Base-by-base conservation (phyloP, 257 asterid genomes). In the Plantago major region DNA sequence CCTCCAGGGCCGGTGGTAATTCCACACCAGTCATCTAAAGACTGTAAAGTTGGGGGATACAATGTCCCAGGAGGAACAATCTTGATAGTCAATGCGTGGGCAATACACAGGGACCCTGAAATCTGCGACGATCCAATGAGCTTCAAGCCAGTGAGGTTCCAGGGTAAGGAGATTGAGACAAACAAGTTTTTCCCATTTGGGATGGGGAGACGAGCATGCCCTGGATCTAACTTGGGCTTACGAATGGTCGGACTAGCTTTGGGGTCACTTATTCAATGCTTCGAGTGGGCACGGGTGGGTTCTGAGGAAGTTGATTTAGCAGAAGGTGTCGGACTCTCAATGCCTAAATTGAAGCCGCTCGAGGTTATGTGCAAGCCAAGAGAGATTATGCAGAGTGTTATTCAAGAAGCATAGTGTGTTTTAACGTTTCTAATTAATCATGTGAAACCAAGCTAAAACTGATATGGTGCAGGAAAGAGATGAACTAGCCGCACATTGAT, bases 311-410 rank as follows among this genome's bases (percentile, higher is more conserved):
- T 62, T n/a, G 76, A 73, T 63, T 66, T 77, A 33, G 44, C 28
- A 1, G 82, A 77, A 62, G 75, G 81, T 2, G 1, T 12, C 0
- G 78, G 81, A 44, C 26, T 76, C 2, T 64, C 78, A 7, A 71
- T 71, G 71, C 81, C 77, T 17, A 75, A 53, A 63, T 47, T 71
- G 66, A 44, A 42, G 45, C 76, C 80, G 3, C 47, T 75, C 4
- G 69, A 67, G 60, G 74, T 43, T 12, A 58, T 71, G 50, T 75
- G 69, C 49, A 67, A 16, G 46, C 62, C 80, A 6, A 58, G 63
- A 19, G 44, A 63, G 47, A 48, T 53, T 22, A 70, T 70, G 66
- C 5, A 28, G 42, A 54, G 37, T 4, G 59, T 65, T 52, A 16
- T 72, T 26, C 50, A 49, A 62, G 57, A 51, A 51, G 11, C 30